Percentiles rank a stretch among this genome's conserved stretches.
These are phyloP conservation scores for Rosa chinensis DNA, from an alignment of 306 rosid species.

Conservation along the genomic window DNA sequence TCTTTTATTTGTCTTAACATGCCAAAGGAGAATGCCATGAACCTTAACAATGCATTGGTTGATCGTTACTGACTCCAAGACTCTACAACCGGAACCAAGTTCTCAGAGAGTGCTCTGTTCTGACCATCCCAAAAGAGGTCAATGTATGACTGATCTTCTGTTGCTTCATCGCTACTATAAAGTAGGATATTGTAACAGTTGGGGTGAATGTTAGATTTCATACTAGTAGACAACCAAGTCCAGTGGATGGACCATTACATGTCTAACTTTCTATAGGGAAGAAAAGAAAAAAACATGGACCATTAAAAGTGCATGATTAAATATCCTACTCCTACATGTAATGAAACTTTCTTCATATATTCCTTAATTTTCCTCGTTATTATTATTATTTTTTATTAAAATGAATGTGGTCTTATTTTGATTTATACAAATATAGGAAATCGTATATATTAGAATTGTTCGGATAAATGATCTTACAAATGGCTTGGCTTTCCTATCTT, in stretches of 20 bases:
- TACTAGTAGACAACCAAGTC: background rate
- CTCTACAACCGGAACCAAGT: background rate
- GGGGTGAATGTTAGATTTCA: background rate
- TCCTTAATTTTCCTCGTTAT: background rate
- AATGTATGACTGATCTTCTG: background rate
- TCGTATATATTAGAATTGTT: background rate
- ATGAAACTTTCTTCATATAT: background rate
- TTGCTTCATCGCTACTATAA: background rate
- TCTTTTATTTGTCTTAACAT: too few species aligned
- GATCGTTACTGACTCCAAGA: too few species aligned
- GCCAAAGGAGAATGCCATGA: too few species aligned
- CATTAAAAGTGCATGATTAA: background rate
- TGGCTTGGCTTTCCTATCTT: background rate
- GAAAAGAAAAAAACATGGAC: too few species aligned
- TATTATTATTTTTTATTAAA: background rate
- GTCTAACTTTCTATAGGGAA: too few species aligned
- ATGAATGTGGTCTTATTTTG: background rate
- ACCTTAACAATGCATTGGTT: too few species aligned
- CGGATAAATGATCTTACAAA: background rate
- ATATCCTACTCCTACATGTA: too few species aligned
- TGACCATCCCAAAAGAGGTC: background rate
- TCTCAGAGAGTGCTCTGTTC: background rate
- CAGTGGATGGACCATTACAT: background rate
- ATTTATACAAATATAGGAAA: background rate
- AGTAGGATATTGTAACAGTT: too few species aligned